phyloP scores from a whole-genome alignment of 2,329 filamentous ascomycete genomes.

The Colletotrichum siamense region DNA sequence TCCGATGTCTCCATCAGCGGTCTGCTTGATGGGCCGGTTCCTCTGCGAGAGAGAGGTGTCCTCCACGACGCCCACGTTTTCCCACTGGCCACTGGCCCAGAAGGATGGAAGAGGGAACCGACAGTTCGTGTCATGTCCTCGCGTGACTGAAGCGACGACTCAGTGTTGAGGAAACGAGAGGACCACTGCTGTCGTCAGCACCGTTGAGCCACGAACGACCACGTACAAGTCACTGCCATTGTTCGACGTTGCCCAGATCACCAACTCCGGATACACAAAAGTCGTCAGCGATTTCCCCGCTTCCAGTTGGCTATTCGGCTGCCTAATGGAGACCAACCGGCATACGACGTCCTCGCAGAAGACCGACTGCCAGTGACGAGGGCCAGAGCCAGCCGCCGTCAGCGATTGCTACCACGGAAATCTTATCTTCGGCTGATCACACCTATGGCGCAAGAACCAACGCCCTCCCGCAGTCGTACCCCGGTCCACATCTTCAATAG shows the following conservation, averaged over 20 bases:
- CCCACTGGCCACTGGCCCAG: background rate
- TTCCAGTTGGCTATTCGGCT: background rate
- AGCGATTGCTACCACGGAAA: background rate
- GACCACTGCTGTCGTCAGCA: background rate
- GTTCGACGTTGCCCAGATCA: background rate
- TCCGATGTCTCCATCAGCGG: background rate
- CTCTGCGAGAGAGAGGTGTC: background rate
- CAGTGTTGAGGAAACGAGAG: background rate
- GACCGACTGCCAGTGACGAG: background rate
- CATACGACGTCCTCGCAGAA: background rate
- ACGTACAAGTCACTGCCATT: background rate
- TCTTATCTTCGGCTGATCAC: slow-evolving; percentile 4
- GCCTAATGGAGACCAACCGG: background rate
- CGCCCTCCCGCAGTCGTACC: slow-evolving; percentile 25
- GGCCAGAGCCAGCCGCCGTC: background rate
- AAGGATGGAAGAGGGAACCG: background rate
- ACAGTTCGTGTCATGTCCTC: background rate
- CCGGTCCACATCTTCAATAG: slow-evolving; percentile 7
- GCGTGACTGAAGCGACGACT: background rate
- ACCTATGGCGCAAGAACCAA: slow-evolving; percentile 10
- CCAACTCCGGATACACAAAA: slow-evolving; percentile 3
- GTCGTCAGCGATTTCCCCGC: background rate
- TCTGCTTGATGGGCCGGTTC: background rate
- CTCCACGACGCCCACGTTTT: background rate
- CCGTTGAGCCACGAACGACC: background rate